Conservation (phyloP, 305 asterid species). For the Rubia tinctorum region DNA sequence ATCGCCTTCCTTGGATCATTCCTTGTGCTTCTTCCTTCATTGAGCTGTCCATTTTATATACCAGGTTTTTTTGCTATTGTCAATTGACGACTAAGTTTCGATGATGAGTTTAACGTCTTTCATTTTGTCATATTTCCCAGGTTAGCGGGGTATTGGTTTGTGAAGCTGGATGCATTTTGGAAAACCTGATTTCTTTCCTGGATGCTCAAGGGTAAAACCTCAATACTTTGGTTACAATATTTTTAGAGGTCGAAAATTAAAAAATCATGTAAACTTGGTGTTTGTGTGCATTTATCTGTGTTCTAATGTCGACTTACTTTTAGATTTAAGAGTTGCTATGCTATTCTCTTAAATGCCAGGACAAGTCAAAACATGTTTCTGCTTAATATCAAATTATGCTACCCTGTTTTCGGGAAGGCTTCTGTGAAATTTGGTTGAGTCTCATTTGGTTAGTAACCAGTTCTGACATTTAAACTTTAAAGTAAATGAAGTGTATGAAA, state of each 20-base stretch:
- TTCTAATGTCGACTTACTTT: background rate
- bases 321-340: background rate
- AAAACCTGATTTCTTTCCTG: slow-evolving; percentile 85
- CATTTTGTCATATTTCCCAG: slow-evolving; percentile 42
- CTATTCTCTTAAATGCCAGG: background rate
- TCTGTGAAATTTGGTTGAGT: slow-evolving; percentile 4
- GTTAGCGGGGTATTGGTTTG: slow-evolving; percentile 88
- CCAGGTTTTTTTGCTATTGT: background rate
- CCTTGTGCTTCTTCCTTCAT: background rate
- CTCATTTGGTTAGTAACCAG: background rate
- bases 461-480: background rate
- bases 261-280: background rate
- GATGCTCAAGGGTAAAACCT: slow-evolving; percentile 76
- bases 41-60: background rate
- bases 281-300: background rate
- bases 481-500: background rate
- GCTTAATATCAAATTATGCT: background rate
- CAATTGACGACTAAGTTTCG: background rate
- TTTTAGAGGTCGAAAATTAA: background rate
- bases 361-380: background rate
- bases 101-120: background rate
- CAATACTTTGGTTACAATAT: background rate
- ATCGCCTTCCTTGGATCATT: background rate
- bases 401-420: background rate
- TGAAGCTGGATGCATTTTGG: slow-evolving; percentile 99